Base-by-base conservation (phyloP, 108 stramenopile species). In the Chaetoceros tenuissimus region DNA sequence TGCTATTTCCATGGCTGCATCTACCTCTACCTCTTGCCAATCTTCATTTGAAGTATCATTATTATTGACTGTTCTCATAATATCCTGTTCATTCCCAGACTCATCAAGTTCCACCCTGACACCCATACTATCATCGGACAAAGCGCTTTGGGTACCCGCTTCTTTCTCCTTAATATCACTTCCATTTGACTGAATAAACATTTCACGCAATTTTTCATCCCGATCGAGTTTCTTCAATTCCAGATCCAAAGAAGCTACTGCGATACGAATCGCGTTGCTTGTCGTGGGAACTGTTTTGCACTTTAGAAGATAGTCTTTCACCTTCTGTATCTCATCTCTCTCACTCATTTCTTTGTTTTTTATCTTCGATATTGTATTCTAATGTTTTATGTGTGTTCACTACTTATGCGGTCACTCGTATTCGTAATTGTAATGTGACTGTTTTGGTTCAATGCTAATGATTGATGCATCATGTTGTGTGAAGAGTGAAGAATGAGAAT, bases 181-280 rank as follows among this genome's bases (percentile, higher is more conserved):
- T 20, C 53, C 61, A 53, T 46, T 26, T 31, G 25, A 55, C 27
- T 24, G 21, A 26, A 67, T 34, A 58, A 85, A 89, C 47, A 77
- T 83, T 18, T 47, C 28, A 45, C 64, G 54, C 28, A 89, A 57
- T 29, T 78, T 77, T 43, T 69, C 80, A 49, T 89, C 88, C 21
- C 84, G 73, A 19, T 76, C 82, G 29, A 68, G 56, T 23, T 73
- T 65, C 31, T 57, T 53, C 46, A 68, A 28, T 62, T 89, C 84
- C 55, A 65, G 69, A 22, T 85, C 88, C 23, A 89, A 45, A 13
- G 69, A 82, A 2, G 68, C 58, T 20, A 89, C n/a, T 16, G 88
- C 88, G 1, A 75, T 78, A 26, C 69, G 51, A 22, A 89, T 56
- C 0, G 82, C 84, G 1, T 68, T 56, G 30, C 77, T 77, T 19